Conservation (phyloP, 257 asterid species). For the Solanum neorickii region DNA sequence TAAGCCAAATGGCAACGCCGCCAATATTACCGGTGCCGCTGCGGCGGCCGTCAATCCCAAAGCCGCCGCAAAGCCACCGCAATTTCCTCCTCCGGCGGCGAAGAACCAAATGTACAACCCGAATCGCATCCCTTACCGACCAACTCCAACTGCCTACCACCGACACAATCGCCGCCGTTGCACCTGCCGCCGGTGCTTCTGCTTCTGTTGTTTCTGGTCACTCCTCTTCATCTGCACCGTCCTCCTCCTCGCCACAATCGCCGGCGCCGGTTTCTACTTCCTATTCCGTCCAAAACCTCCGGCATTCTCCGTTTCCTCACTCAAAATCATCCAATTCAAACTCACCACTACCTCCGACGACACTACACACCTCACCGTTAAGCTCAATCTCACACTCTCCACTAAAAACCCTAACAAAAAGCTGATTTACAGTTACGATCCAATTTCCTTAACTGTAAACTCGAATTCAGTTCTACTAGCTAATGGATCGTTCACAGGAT, state of each 20-base stretch:
- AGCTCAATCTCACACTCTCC: constrained; percentile 53
- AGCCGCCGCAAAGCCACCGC: constrained; percentile 1
- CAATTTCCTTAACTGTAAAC: constrained; percentile 22
- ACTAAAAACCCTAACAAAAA: constrained; percentile 62
- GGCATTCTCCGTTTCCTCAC: constrained; percentile 41
- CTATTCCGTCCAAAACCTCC: constrained; percentile 16
- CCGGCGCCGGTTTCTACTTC: constrained; percentile 4
- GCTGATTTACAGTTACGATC: constrained; percentile 37
- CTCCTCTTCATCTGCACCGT: background rate
- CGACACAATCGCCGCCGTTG: constrained; percentile 11
- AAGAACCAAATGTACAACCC: constrained; percentile 37
- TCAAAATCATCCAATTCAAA: constrained; percentile 58
- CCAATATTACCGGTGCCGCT: background rate
- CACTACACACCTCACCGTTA: constrained; percentile 50
- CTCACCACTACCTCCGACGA: constrained; percentile 61
- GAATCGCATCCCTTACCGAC: constrained; percentile 41
- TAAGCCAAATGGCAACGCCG: constrained; percentile 13
- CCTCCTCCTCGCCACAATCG: constrained; percentile 7
- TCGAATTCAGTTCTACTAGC: constrained; percentile 24
- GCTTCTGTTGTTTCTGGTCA: constrained; percentile 7
- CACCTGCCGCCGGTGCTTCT: constrained; percentile 10
- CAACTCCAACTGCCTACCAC: constrained; percentile 17
- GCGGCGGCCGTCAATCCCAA: background rate
- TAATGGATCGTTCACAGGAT: constrained; percentile 38
- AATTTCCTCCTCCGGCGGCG: constrained; percentile 8